Evolutionary conservation across 2,329 filamentous ascomycete genomes (phyloP).

Genomic region (Clarireedia homoeocarpa): DNA sequence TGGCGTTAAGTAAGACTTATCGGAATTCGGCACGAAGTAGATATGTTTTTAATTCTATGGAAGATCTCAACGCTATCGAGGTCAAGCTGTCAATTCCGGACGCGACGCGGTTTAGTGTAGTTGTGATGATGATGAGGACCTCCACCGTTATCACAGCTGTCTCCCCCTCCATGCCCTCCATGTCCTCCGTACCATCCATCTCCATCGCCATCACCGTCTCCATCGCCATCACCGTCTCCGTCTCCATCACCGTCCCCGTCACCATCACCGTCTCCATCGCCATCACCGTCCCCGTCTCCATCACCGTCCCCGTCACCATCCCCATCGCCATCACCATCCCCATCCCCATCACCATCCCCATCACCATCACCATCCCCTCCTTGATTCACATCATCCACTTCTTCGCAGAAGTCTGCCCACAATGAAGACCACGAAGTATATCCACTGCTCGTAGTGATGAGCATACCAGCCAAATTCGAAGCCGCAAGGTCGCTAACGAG

Average conservation of each 20-base stretch:
- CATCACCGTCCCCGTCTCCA: accelerated
- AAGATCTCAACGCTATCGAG: too few relatives aligned
- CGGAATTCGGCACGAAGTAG: too few relatives aligned
- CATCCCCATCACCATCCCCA: not conserved
- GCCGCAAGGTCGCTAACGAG: slow-evolving; percentile 16
- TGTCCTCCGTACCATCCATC: too few relatives aligned
- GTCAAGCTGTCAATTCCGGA: too few relatives aligned
- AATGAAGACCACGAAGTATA: slow-evolving; percentile 16
- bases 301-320: not conserved
- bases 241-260: not conserved
- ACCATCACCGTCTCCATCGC: not conserved
- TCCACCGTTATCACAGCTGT: too few relatives aligned
- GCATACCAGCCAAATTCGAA: slow-evolving; percentile 13
- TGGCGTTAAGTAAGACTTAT: too few relatives aligned
- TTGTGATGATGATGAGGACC: too few relatives aligned
- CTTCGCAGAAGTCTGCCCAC: slow-evolving; percentile 12
- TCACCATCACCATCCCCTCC: not conserved
- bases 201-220: not conserved
- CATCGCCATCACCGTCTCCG: not conserved
- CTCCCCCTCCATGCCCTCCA: too few relatives aligned
- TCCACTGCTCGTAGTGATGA: slow-evolving; percentile 16
- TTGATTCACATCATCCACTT: slow-evolving; percentile 6
- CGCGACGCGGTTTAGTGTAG: too few relatives aligned
- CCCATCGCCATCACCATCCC: not conserved
- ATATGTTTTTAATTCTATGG: too few relatives aligned